Evolutionary conservation across 2,329 filamentous ascomycete genomes (phyloP).

Genomic region (Scedosporium aurantiacum): DNA sequence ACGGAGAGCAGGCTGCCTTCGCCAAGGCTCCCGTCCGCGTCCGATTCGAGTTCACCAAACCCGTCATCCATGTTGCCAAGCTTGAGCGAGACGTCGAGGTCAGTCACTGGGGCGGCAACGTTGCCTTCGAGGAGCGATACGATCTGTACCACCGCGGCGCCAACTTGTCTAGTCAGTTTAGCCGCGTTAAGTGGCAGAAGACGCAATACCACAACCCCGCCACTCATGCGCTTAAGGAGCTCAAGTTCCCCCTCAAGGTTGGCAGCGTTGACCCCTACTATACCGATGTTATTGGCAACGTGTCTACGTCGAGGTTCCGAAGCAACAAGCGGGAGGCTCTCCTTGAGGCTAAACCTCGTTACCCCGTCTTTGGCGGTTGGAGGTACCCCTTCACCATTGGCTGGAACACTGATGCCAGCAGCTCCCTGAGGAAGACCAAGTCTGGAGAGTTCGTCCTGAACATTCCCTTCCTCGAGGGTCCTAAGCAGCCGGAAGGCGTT

Average conservation of each 20-base stretch:
- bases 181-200: constrained; percentile 65
- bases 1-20: constrained; percentile 69
- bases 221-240: constrained; percentile 66
- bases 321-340: constrained; percentile 65
- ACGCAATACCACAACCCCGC: constrained; percentile 65
- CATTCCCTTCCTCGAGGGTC: constrained; percentile 87
- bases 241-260: constrained; percentile 67
- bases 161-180: constrained; percentile 61
- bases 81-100: constrained; percentile 90
- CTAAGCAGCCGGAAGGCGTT: constrained; percentile 72
- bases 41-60: constrained; percentile 92
- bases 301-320: constrained; percentile 85
- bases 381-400: constrained; percentile 95
- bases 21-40: constrained; percentile 62
- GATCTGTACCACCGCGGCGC: constrained; percentile 80
- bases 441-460: constrained; percentile 72
- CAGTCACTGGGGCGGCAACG: constrained; percentile 94
- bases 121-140: constrained; percentile 91
- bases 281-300: constrained; percentile 91
- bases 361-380: constrained; percentile 95
- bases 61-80: constrained; percentile 65
- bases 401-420: constrained; percentile 80
- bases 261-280: constrained; percentile 87
- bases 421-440: constrained; percentile 58
- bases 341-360: constrained; percentile 84